Evolutionary conservation across 305 asterid species (phyloP).

Genomic region (Solanum hybrid): DNA sequence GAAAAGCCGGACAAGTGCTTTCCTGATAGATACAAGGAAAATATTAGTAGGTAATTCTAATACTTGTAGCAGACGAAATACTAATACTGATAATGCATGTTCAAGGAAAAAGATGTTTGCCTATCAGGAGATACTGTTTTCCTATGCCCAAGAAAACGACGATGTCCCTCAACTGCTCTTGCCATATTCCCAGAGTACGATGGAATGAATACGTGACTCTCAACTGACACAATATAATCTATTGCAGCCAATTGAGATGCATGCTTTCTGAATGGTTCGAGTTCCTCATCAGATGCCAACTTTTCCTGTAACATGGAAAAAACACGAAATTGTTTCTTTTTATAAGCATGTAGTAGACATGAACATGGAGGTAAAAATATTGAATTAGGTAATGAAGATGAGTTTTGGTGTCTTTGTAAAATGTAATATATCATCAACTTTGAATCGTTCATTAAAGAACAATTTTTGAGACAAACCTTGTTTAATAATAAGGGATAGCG

Average conservation of each 20-base stretch:
- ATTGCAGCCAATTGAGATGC: slow-evolving; percentile 97
- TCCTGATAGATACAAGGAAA: slow-evolving; percentile 30
- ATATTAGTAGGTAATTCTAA: not conserved
- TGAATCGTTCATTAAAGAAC: not conserved
- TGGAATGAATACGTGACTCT: slow-evolving; percentile 88
- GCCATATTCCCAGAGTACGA: slow-evolving; percentile 96
- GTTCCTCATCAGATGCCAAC: slow-evolving; percentile 72
- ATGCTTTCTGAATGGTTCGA: slow-evolving; percentile 66
- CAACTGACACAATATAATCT: slow-evolving; percentile 87
- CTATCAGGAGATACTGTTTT: slow-evolving; percentile 87
- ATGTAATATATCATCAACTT: no score
- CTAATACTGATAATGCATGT: not conserved
- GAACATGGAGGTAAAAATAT: not conserved
- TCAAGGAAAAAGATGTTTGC: slow-evolving; percentile 18
- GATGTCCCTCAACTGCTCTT: slow-evolving; percentile 95
- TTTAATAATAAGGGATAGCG: slow-evolving; percentile 67
- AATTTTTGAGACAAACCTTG: slow-evolving; percentile 39
- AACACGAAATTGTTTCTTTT: not conserved
- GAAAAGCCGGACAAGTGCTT: slow-evolving; percentile 71
- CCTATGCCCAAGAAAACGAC: slow-evolving; percentile 83
- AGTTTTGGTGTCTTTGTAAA: no score
- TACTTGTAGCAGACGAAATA: not conserved
- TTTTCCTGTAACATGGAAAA: slow-evolving; percentile 47
- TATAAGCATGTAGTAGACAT: not conserved
- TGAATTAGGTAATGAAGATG: not conserved